Base-by-base conservation (phyloP, 208 protist species). In the Trypanosoma boissoni region DNA sequence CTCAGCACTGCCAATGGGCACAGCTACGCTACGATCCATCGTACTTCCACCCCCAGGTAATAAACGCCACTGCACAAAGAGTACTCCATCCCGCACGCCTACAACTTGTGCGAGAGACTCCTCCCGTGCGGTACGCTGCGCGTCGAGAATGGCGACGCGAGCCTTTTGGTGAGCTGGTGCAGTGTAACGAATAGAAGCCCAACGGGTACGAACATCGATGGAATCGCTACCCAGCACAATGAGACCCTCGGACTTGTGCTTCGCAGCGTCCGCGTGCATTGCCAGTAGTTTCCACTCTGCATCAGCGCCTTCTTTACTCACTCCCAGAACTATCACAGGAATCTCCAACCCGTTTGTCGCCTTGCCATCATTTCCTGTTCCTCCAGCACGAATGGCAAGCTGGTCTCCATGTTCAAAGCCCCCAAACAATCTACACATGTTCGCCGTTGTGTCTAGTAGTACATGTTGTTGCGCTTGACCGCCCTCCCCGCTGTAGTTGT, bases 61-160 rank as follows among this genome's bases (percentile, higher is more conserved):
- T 39, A 92, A 75, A 27, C 80, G 74, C 82, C 82, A 94, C 72
- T 94, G 88, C 26, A 88, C 73, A 73, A 87, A 95, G 23, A 95
- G 59, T 49, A 75, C 55, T 7, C 79, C 82, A 18, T 77, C 51
- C 21, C 89, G 89, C 29, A 91, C 78, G 29, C 89, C 89, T 34
- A 95, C 80, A 21, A 92, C 74, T 73, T 90, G 80, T 2, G 81
- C 89, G 0, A 90, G 51, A 59, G 79, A 76, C 39, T 92, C 83
- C 63, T 95, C 86, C 7, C 56, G 48, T 31, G 73, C 55, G 16
- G 72, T 91, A 16, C 78, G 77, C 54, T 80, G 68, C 20, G 59
- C 51, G 1, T 86, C 72, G 21, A 86, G 70, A 5, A 74, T 36
- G 9, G 66, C 28, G 6, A 87, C 65, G 16, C 46, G 43, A 0